Conservation (phyloP, 2,329 filamentous ascomycete genomes). For the Pseudophaeomoniella oleicola region DNA sequence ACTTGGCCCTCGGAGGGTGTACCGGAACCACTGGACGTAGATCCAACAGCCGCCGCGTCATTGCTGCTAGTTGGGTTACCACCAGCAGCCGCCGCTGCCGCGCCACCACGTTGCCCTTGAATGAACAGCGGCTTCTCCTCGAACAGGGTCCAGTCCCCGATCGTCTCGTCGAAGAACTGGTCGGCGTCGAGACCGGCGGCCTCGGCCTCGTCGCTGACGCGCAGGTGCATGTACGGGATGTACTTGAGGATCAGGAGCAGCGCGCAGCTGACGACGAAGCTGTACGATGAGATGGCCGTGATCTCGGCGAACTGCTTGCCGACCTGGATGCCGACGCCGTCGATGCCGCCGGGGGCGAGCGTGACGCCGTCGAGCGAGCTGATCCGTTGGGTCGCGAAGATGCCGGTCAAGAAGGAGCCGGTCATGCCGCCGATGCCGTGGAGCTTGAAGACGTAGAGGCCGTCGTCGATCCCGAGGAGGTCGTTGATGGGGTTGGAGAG, state of each 20-base stretch:
- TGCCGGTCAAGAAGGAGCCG: conserved; percentile 42
- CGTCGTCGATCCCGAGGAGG: conserved; percentile 41
- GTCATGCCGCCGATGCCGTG: conserved; percentile 44
- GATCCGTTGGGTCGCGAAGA: conserved; percentile 34
- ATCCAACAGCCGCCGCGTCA: background rate
- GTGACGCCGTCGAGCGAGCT: conserved; percentile 35
- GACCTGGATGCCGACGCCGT: conserved; percentile 41
- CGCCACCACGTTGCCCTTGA: background rate
- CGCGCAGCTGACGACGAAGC: conserved; percentile 37
- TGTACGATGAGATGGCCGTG: conserved; percentile 36
- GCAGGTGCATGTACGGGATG: conserved; percentile 38
- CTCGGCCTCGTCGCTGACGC: conserved; percentile 40
- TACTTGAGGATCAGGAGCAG: conserved; percentile 33
- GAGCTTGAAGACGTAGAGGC: conserved; percentile 45
- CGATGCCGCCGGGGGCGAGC: conserved; percentile 32
- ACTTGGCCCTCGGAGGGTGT: background rate
- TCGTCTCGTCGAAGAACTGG: conserved; percentile 43
- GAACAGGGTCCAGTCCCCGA: conserved; percentile 34
- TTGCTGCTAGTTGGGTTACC: background rate
- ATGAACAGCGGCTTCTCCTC: conserved; percentile 6
- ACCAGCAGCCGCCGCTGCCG: too few species aligned
- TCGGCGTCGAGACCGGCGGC: conserved; percentile 40
- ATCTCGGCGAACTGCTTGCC: conserved; percentile 43
- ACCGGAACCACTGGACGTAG: background rate
- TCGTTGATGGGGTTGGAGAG: conserved; percentile 36